These are phyloP conservation scores for Rubus parviflorus DNA, from an alignment of 306 rosid species.

Conservation along the genomic window DNA sequence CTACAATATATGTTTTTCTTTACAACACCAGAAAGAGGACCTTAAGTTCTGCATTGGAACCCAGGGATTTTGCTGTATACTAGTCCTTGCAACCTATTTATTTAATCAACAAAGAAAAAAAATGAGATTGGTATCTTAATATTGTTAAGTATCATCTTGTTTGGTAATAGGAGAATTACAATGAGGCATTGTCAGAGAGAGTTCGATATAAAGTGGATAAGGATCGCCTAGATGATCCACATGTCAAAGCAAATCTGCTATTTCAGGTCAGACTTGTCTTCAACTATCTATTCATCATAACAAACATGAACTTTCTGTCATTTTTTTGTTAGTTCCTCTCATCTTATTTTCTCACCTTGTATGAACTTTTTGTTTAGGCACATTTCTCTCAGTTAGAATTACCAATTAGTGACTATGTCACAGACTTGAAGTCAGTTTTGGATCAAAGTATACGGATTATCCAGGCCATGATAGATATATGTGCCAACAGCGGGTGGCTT, in stretches of 20 bases:
- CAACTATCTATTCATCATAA: constrained; percentile 22
- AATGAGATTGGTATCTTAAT: neutral
- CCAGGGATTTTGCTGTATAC: neutral
- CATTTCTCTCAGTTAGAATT: constrained; percentile 92
- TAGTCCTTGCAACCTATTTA: neutral
- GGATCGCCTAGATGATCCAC: constrained; percentile 85
- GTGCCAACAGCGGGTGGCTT: constrained; percentile 97
- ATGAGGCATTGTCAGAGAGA: constrained; percentile 69
- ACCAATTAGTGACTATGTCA: constrained; percentile 87
- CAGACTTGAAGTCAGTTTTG: constrained; percentile 90
- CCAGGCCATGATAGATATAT: constrained; percentile 98
- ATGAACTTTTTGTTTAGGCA: constrained; percentile 50
- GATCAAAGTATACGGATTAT: constrained; percentile 96
- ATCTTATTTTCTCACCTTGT: constrained; percentile 22
- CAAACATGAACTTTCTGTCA: constrained; percentile 2
- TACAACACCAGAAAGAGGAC: neutral
- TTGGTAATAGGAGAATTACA: constrained; percentile 68
- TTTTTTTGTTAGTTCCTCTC: constrained; percentile 19
- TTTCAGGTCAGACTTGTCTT: constrained; percentile 69
- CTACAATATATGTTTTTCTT: neutral
- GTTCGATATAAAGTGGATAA: constrained; percentile 81
- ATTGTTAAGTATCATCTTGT: neutral
- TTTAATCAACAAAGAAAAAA: neutral
- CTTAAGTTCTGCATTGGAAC: neutral
- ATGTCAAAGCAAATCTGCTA: constrained; percentile 82